A percentile compares a stretch with the other conserved stretches of the same genome.
phyloP scores from a whole-genome alignment of 768 basidiomycete genomes.

The Phanerochaete carnosa region DNA sequence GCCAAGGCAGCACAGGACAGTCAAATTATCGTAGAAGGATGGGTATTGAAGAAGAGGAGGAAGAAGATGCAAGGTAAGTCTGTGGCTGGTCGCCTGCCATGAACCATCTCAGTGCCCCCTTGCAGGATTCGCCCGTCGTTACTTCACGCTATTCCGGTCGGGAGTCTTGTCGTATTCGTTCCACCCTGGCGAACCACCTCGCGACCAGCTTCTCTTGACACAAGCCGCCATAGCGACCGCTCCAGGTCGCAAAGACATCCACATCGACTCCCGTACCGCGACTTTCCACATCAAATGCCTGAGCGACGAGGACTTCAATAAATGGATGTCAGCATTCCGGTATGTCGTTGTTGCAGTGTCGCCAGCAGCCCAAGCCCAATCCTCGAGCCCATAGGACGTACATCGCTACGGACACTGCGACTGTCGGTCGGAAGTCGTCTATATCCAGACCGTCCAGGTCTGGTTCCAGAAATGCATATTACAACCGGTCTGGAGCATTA shows the following conservation, averaged over 20 bases:
- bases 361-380: not conserved
- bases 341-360: slow-evolving; percentile 20
- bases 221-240: slow-evolving; percentile 78
- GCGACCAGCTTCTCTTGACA: slow-evolving; percentile 62
- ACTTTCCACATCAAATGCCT: slow-evolving; percentile 84
- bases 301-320: slow-evolving; percentile 63
- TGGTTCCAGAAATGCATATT: slow-evolving; percentile 40
- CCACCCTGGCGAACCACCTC: slow-evolving; percentile 64
- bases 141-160: slow-evolving; percentile 66
- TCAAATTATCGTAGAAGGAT: slow-evolving; percentile 57
- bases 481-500: slow-evolving; percentile 47
- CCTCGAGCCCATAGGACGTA: slow-evolving; percentile 49
- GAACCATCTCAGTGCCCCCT: not conserved
- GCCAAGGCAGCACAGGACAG: slow-evolving; percentile 5
- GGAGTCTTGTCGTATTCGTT: slow-evolving; percentile 76
- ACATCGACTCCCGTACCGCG: slow-evolving; percentile 70
- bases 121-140: slow-evolving; percentile 80
- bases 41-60: slow-evolving; percentile 82
- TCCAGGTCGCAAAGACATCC: slow-evolving; percentile 73
- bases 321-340: slow-evolving; percentile 78
- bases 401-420: slow-evolving; percentile 44
- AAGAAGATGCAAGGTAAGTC: slow-evolving; percentile 82
- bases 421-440: slow-evolving; percentile 32
- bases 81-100: not conserved
- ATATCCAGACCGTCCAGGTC: slow-evolving; percentile 30